A percentile compares a stretch with the other conserved stretches of the same genome.
phyloP scores from a whole-genome alignment of 768 basidiomycete species.

The Collybia sordida region DNA sequence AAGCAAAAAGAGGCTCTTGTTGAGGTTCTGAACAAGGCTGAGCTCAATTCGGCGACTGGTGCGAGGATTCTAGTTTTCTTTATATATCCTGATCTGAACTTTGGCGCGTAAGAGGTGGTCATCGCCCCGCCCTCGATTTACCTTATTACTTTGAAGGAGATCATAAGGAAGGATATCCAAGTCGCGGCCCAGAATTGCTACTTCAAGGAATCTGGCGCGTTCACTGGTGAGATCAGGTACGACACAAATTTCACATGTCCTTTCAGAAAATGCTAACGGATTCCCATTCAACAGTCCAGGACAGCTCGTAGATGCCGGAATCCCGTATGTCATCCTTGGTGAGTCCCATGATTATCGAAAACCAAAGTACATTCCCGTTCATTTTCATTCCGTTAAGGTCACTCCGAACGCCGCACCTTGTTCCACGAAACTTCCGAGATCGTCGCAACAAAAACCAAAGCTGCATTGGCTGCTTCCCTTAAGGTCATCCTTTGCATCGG shows the following conservation, averaged over 20 bases:
- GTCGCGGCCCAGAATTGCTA: constrained; percentile 93
- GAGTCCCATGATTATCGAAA: constrained; percentile 12
- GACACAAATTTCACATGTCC: constrained; percentile 11
- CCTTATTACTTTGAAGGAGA: constrained; percentile 68
- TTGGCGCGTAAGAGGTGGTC: constrained; percentile 70
- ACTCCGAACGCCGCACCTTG: constrained; percentile 93
- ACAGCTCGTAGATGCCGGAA: constrained; percentile 83
- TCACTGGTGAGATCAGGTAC: constrained; percentile 95
- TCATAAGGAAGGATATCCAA: constrained; percentile 64
- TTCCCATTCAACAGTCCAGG: constrained; percentile 48
- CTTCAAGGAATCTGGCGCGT: constrained; percentile 82
- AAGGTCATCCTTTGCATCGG: constrained; percentile 95
- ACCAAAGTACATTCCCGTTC: not conserved
- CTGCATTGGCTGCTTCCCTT: constrained; percentile 72
- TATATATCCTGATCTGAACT: constrained; percentile 10
- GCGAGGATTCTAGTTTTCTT: constrained; percentile 15
- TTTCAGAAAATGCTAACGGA: not conserved
- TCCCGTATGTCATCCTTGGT: constrained; percentile 94
- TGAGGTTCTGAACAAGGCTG: constrained; percentile 71
- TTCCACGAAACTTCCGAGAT: constrained; percentile 86
- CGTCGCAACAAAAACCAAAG: constrained; percentile 85
- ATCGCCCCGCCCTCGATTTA: constrained; percentile 91
- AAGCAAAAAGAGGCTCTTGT: constrained; percentile 67
- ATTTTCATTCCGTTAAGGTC: constrained; percentile 47
- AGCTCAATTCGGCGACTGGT: constrained; percentile 79